A percentile compares a stretch with the other conserved stretches of the same genome.
Conservation (phyloP, 352 stramenopile genomes). For the Pythium vanterpoolii region DNA sequence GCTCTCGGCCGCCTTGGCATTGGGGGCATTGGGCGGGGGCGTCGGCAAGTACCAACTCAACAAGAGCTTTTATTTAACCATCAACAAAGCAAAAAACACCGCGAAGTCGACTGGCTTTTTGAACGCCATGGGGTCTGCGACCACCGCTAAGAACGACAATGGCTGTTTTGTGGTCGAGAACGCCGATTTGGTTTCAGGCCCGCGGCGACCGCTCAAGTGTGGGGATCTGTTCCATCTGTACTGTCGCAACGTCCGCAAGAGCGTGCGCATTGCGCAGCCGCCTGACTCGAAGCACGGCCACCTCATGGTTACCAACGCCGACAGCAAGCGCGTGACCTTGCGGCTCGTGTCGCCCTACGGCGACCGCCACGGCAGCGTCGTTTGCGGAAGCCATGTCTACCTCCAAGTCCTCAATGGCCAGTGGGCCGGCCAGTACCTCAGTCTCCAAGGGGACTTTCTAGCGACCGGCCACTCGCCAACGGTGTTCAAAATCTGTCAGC, state of each 20-base stretch:
- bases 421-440: slow-evolving; percentile 48
- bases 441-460: slow-evolving; percentile 48
- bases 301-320: slow-evolving; percentile 37
- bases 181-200: slow-evolving; percentile 48
- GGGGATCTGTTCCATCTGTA: slow-evolving; percentile 55
- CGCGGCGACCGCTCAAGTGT: slow-evolving; percentile 39
- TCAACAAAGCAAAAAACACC: slow-evolving; percentile 32
- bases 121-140: slow-evolving; percentile 1
- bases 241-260: slow-evolving; percentile 40
- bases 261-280: slow-evolving; percentile 36
- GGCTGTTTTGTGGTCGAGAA: slow-evolving; percentile 56
- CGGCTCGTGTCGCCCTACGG: slow-evolving; percentile 57
- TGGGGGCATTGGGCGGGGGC: slow-evolving; percentile 50
- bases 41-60: slow-evolving; percentile 68
- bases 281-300: slow-evolving; percentile 57
- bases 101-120: slow-evolving; percentile 15
- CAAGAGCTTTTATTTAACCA: slow-evolving; percentile 50
- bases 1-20: slow-evolving; percentile 44
- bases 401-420: slow-evolving; percentile 48
- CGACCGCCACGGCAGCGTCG: slow-evolving; percentile 25
- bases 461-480: slow-evolving; percentile 44
- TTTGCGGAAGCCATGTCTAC: slow-evolving; percentile 51
- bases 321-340: slow-evolving; percentile 34
- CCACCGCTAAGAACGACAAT: slow-evolving; percentile 11
- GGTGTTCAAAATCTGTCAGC: slow-evolving; percentile 36